Evolutionary conservation across 768 basidiomycete species (phyloP), one percentile per base, ranked within the genome.

Genomic region (Auricularia heimuer): DNA sequence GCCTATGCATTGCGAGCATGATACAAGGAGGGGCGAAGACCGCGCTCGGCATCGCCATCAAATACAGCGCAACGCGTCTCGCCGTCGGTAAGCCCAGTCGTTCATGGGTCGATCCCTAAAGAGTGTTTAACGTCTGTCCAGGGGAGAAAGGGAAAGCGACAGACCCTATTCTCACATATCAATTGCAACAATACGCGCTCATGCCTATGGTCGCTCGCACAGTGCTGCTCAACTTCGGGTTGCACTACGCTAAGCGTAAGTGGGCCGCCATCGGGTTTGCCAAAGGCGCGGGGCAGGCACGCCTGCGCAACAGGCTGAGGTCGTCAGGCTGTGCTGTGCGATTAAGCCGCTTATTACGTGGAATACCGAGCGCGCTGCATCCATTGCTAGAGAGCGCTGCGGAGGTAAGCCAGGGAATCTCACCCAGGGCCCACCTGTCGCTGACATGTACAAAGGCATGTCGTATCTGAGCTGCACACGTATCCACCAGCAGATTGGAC

Each of bases 291-390:
- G 56, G 24, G 56, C 8, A 29, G 56, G 56, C 12, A 42, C 39
- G 39, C 39, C 39, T 14, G 39, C 39, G 39, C 39, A 60, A 4
- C 56, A 60, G 34, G 56, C 56, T 7, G 56, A 60, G 56, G 56
- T 60, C 29, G 56, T 60, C 14, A 6, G 56, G 1, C 29, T 60
- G 29, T 60, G 56, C 24, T 60, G 56, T 34, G 56, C 56, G 24
- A 60, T 60, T 18, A 60, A 60, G 56, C 56, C 56, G 56, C 56
- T 60, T 18, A 29, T 60, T 14, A 60, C 56, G 8, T 60, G 56
- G 56, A 60, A 60, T 33, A 29, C 24, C 8, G 56, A 60, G 56
- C 21, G 56, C 14, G 56, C 56, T 21, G 56, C 56, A 6, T 29
- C 24, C 29, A 34, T 35, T 60, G 56, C 56, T 21, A 21, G 56